Evolutionary conservation across 192 early-diverging fungal species (phyloP).

Genomic region (Backusella australiensis): DNA sequence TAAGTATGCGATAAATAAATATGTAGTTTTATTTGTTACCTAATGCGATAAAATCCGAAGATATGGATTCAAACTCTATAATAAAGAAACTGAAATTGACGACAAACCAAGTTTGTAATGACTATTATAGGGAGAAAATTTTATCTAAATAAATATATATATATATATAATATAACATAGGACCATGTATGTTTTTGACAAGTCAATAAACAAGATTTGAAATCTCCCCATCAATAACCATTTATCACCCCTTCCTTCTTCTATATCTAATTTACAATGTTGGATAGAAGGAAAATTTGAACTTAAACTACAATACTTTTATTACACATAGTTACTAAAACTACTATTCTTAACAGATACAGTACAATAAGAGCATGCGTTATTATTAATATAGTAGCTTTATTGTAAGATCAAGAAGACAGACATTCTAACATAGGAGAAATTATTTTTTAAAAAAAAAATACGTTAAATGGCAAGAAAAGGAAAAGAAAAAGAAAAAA

Average conservation of each 20-base stretch:
- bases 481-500: background rate
- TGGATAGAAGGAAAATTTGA: background rate
- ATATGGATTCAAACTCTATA: background rate
- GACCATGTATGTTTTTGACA: background rate
- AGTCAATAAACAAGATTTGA: conserved; percentile 1
- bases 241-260: background rate
- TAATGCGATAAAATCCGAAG: background rate
- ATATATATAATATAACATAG: background rate
- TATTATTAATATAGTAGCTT: background rate
- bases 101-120: background rate
- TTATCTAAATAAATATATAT: background rate
- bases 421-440: background rate
- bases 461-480: background rate
- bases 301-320: background rate
- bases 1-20: background rate
- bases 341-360: background rate
- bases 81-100: background rate
- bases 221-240: background rate
- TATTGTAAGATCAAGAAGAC: background rate
- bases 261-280: background rate
- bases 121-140: background rate
- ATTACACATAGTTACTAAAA: background rate
- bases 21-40: background rate
- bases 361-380: background rate
- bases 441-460: background rate